A percentile compares a stretch with the other conserved stretches of the same genome.
These are phyloP conservation scores for Falciphora oryzae DNA, from an alignment of 2,329 filamentous ascomycete species.

Conservation along the genomic window DNA sequence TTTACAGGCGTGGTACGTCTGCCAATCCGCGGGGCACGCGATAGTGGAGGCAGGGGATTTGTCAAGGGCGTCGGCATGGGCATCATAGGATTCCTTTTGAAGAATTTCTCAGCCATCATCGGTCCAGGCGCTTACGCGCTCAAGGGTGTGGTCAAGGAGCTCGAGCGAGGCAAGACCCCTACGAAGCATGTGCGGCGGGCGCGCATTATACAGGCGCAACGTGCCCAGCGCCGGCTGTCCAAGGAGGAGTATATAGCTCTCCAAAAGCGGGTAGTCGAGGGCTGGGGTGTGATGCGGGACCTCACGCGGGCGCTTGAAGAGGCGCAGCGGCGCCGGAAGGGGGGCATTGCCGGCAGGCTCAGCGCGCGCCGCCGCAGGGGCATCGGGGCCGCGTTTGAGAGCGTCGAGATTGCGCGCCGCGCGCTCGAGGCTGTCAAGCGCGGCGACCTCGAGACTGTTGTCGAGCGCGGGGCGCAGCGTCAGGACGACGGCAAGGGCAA, in stretches of 20 bases:
- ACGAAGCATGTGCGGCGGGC: constrained; percentile 48
- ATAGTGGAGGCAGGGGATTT: constrained; percentile 40
- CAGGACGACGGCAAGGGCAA: constrained; percentile 14
- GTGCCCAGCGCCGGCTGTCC: constrained; percentile 32
- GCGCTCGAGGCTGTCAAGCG: constrained; percentile 38
- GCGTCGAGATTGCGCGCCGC: constrained; percentile 38
- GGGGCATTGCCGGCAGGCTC: constrained; percentile 25
- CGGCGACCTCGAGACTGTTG: constrained; percentile 36
- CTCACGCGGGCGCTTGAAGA: constrained; percentile 34
- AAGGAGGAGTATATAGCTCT: constrained; percentile 24
- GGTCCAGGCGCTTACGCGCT: constrained; percentile 57
- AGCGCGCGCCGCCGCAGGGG: constrained; percentile 29
- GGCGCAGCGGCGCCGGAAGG: constrained; percentile 28
- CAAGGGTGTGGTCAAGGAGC: constrained; percentile 59
- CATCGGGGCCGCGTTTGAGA: constrained; percentile 42
- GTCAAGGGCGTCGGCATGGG: constrained; percentile 57
- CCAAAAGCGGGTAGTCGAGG: constrained; percentile 28
- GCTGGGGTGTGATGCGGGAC: constrained; percentile 36
- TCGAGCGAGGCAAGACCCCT: constrained; percentile 46
- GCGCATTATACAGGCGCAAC: constrained; percentile 52
- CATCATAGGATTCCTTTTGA: constrained; percentile 57
- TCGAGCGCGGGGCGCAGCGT: constrained; percentile 21
- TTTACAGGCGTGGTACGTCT: constrained; percentile 57
- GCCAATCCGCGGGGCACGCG: constrained; percentile 50
- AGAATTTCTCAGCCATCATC: constrained; percentile 56